A percentile compares a stretch with the other conserved stretches of the same genome.
Conservation (phyloP, 257 asterid species). For the Datura wrightii region DNA sequence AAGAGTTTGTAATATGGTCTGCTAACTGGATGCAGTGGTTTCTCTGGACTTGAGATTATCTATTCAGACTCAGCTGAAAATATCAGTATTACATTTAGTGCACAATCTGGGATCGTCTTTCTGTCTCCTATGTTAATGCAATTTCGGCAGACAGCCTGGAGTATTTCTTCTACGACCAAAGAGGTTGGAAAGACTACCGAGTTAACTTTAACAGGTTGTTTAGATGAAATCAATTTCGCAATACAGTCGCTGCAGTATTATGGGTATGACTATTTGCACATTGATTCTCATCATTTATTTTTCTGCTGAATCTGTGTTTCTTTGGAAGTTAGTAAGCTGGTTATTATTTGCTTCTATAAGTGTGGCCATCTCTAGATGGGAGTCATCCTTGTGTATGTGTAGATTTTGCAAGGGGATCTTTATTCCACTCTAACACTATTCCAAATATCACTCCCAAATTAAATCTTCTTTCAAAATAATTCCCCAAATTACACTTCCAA, state of each 20-base stretch:
- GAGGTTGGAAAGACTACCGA: conserved; percentile 43
- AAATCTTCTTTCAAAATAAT: neutral
- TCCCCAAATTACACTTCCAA: neutral
- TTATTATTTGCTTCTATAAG: neutral
- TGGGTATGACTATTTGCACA: conserved; percentile 55
- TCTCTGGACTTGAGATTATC: conserved; percentile 69
- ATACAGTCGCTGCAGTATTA: conserved; percentile 75
- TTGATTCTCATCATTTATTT: conserved; percentile 3
- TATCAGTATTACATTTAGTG: conserved; percentile 61
- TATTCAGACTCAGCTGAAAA: conserved; percentile 72
- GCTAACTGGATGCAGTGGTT: conserved; percentile 68
- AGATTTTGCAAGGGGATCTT: neutral
- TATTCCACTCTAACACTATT: neutral
- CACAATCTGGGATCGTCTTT: conserved; percentile 60
- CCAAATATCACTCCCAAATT: neutral
- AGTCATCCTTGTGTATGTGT: neutral
- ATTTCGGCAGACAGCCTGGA: conserved; percentile 68
- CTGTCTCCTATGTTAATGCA: conserved; percentile 71
- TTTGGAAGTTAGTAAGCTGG: neutral
- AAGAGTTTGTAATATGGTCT: neutral
- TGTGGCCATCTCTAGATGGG: neutral
- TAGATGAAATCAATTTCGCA: conserved; percentile 71
- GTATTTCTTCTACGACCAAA: conserved; percentile 46
- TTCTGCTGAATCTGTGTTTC: neutral
- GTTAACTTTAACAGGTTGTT: conserved; percentile 61